A percentile compares a stretch with the other conserved stretches of the same genome.
These are phyloP conservation scores for Ramalina intermedia DNA, from an alignment of 495 filamentous ascomycete species.

Conservation along the genomic window DNA sequence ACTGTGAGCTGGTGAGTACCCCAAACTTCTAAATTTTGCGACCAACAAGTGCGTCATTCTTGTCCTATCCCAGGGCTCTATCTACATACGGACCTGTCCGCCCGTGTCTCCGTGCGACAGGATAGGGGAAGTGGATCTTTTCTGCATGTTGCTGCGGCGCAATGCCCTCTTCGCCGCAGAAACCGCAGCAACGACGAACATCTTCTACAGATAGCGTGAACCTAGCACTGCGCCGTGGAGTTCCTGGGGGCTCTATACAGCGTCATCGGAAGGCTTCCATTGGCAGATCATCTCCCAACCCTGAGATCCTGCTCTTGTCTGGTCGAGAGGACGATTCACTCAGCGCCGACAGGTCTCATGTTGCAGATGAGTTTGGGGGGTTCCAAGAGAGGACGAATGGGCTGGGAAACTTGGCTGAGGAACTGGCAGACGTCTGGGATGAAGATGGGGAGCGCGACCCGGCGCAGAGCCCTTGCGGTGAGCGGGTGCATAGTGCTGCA, in stretches of 20 bases:
- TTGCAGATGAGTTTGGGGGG: constrained; percentile 17
- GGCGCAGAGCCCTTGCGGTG: no score
- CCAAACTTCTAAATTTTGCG: no score
- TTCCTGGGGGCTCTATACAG: background rate
- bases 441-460: constrained; percentile 33
- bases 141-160: no score
- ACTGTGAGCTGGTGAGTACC: no score
- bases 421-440: constrained; percentile 48
- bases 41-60: no score
- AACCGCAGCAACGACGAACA: constrained; percentile 50
- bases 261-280: constrained; percentile 3
- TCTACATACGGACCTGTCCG: no score
- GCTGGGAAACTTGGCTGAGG: constrained; percentile 72
- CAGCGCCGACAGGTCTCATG: background rate
- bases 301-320: background rate
- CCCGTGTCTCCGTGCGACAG: no score
- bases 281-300: constrained; percentile 6
- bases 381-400: constrained; percentile 32
- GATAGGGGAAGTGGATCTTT: no score
- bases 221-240: constrained; percentile 24
- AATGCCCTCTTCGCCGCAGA: constrained; percentile 49
- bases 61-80: no score
- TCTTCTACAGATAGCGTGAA: constrained; percentile 40
- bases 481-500: no score
- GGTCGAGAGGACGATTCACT: background rate